Evolutionary conservation across 768 basidiomycete species (phyloP), one percentile per base, ranked within the genome.

Genomic region (Hygrophorus pudorinus): DNA sequence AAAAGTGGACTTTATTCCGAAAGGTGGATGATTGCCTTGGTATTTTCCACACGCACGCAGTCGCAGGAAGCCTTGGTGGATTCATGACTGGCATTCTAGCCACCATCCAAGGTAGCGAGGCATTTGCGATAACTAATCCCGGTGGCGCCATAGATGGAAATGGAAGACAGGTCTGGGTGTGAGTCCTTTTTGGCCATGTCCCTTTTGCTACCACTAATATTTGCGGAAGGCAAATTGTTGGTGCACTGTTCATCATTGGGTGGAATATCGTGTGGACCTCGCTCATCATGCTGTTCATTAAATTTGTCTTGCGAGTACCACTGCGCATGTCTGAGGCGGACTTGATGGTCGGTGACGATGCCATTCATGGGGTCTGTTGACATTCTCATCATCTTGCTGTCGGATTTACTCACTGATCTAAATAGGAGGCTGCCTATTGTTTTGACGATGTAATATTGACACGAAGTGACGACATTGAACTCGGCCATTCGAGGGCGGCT

Each of bases 11-110:
- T 7, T 21, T 27, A 10, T 45, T 45, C 44, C 18, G 20, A 13
- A 39, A 45, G 31, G 37, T 45, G 18, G 44, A 45, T 32, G 44
- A 45, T 39, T 38, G 36, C 30, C 37, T 45, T 12, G 44, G 44
- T 13, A 38, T 45, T 13, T 37, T 45, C 44, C 44, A 45, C 27
- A 45, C 44, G 12, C 44, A 45, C 13, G 27, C 8, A 2, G 38
- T 45, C 39, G 36, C 44, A 13, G 44, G 44, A 12, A 8, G 32
- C 21, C 9, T 33, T 12, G 44, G 44, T 5, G 44, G 44, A n/a
- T 45, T 45, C 14, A 14, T 45, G 36, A 31, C 29, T 21, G 44
- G 44, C 7, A 38, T 45, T 32, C 28, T 45, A n/a, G 44, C 44
- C 14, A 45, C 37, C 2, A 3, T 14, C 1, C 13, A 45, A 39